Base-by-base conservation (phyloP, 2,329 filamentous ascomycete species). In the Penicillium sp. region DNA sequence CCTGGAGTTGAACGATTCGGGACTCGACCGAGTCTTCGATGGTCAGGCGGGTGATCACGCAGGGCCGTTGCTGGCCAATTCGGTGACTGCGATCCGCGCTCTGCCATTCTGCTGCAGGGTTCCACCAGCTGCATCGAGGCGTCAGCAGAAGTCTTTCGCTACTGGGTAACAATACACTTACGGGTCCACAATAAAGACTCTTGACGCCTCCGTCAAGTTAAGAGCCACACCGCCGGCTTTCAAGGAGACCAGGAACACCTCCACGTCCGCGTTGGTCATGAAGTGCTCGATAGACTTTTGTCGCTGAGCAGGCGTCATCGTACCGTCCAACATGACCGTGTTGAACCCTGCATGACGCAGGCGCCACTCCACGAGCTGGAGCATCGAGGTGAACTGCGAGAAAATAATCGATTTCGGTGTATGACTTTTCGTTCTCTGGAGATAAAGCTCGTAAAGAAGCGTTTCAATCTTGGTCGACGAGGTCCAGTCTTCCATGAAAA, bases 41-140 rank as follows among this genome's bases (percentile, higher is more conserved):
- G 68, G 91, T 95, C 10, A 99, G 83, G 25, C 94, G 86, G 1
- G 92, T 97, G 63, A 99, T 95, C 31, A 90, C 90, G 69, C 94
- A 97, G 25, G 92, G 92, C 7, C 94, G 88, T 42, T 86, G 89
- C 76, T 99, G 94, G 28, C 94, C 94, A 62, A 97, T 99, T 50
- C 94, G 91, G 74, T 97, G 94, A 67, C 88, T 91, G 58, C 89
- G 83, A 70, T 99, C 94, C 2, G 94, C 94, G 55, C 89, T 94
- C 74, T 99, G 94, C 94, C 94, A 99, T 75, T 99, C 94, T 0
- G 92, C 92, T n/a, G 92, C 92, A n/a, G 94, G 94, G 63, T 97
- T 97, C 94, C 94, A 99, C 94, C 94, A 97, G 62, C 88, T 91
- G 60, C 31, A 55, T 28, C 53, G 24, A 4, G 16, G 75, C 61